Evolutionary conservation across 2,329 filamentous ascomycete species (phyloP).

Genomic region (Zasmidium citrigriseum): DNA sequence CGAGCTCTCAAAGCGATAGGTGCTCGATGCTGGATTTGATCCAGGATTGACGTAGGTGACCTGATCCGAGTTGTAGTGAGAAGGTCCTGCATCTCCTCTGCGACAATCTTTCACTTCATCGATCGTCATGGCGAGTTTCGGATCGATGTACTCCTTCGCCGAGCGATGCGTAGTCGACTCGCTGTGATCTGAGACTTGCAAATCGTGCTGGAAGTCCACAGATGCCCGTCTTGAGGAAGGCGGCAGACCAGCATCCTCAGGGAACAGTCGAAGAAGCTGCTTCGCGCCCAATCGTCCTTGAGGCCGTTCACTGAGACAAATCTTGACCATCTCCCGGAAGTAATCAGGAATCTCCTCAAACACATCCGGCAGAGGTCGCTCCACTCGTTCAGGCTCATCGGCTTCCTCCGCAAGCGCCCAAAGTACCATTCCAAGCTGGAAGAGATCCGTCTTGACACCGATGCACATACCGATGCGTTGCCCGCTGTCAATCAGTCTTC

Average conservation of each 20-base stretch:
- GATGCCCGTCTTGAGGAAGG: conserved; percentile 11
- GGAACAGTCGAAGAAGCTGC: conserved; percentile 70
- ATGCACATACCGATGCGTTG: conserved; percentile 97
- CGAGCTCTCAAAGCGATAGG: conserved; percentile 45
- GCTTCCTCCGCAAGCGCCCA: conserved; percentile 87
- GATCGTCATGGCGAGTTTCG: conserved; percentile 44
- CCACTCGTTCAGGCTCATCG: conserved; percentile 83
- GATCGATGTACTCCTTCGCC: conserved; percentile 52
- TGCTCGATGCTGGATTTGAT: conserved; percentile 44
- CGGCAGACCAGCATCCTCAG: conserved; percentile 35
- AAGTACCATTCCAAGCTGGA: conserved; percentile 93
- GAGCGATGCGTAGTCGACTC: conserved; percentile 42
- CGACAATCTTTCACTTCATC: conserved; percentile 42
- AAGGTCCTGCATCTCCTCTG: conserved; percentile 1
- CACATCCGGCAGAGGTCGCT: conserved; percentile 66
- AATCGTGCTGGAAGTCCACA: conserved; percentile 14
- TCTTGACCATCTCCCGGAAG: conserved; percentile 73
- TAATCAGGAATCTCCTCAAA: conserved; percentile 69
- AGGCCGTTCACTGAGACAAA: conserved; percentile 75
- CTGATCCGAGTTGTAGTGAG: conserved; percentile 23
- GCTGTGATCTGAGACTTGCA: conserved; percentile 39
- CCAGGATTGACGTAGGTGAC: conserved; percentile 37
- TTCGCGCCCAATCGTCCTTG: conserved; percentile 72
- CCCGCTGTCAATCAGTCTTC: conserved; percentile 78
- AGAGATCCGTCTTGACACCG: conserved; percentile 95